These are phyloP conservation scores for Picea glauca DNA, from an alignment of 75 land plant genomes.

Conservation along the genomic window DNA sequence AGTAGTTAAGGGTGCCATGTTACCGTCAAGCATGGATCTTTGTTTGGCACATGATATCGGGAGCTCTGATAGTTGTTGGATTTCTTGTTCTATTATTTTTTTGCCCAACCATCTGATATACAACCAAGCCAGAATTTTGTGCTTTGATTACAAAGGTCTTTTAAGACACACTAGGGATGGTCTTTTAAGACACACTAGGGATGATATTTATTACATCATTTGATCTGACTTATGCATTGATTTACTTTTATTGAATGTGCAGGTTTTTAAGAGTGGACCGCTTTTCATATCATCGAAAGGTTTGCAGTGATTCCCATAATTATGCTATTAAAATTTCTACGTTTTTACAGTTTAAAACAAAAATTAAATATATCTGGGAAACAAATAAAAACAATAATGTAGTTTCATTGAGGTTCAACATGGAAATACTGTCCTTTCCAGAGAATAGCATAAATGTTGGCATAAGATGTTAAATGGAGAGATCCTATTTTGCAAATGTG, in stretches of 20 bases:
- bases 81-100: not conserved
- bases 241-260: conserved; percentile 10
- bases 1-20: not conserved
- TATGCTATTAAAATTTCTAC: not conserved
- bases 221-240: not conserved
- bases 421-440: not conserved
- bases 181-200: not conserved
- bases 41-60: not conserved
- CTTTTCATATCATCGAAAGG: conserved; percentile 87
- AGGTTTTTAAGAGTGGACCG: conserved; percentile 88
- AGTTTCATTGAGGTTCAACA: not conserved
- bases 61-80: not conserved
- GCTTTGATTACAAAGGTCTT: not conserved
- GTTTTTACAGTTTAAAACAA: not conserved
- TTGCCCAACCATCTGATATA: not conserved
- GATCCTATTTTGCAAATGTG: no score
- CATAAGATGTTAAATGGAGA: not conserved
- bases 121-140: not conserved
- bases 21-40: not conserved
- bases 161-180: not conserved
- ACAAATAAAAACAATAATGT: not conserved
- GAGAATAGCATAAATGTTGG: not conserved
- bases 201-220: not conserved
- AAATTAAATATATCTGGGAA: not conserved
- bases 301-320: conserved; percentile 15